These are phyloP conservation scores for Brasenia schreberi DNA, from an alignment of 164 flowering plant species.

Conservation along the genomic window DNA sequence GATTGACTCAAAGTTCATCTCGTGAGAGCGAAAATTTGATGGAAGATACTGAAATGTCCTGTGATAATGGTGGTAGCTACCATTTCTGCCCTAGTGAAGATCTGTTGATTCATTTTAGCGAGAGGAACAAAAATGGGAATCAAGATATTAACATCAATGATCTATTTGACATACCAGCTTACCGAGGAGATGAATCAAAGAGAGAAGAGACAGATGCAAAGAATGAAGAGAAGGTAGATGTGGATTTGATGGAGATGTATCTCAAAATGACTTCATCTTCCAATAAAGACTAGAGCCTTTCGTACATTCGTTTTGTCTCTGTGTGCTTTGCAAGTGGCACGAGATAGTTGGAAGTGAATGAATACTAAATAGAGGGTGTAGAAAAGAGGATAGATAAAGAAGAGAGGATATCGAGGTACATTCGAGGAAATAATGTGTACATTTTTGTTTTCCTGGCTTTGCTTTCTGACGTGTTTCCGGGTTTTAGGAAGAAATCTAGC, in stretches of 20 bases:
- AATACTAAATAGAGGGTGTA: no score
- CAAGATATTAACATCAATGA: not conserved
- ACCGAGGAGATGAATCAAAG: not conserved
- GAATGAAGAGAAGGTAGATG: slow-evolving; percentile 25
- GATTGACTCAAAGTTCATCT: not conserved
- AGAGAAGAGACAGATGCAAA: slow-evolving; percentile 2
- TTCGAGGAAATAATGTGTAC: not conserved
- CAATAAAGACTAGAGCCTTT: not conserved
- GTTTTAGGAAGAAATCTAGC: no score
- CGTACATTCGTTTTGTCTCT: not conserved
- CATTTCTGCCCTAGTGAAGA: not conserved
- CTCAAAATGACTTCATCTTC: slow-evolving; percentile 9
- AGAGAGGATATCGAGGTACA: no score
- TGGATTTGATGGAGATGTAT: slow-evolving; percentile 52
- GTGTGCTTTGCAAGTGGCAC: not conserved
- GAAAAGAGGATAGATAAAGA: no score
- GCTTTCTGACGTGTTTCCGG: not conserved
- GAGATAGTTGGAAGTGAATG: not conserved
- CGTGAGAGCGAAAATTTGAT: not conserved
- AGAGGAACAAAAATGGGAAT: not conserved
- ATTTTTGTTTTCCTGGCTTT: not conserved
- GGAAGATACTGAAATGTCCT: not conserved
- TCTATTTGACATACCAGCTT: not conserved
- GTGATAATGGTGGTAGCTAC: not conserved
- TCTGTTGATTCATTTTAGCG: not conserved